Evolutionary conservation across 768 basidiomycete species (phyloP).

Genomic region (Xerocomus potaroensis): DNA sequence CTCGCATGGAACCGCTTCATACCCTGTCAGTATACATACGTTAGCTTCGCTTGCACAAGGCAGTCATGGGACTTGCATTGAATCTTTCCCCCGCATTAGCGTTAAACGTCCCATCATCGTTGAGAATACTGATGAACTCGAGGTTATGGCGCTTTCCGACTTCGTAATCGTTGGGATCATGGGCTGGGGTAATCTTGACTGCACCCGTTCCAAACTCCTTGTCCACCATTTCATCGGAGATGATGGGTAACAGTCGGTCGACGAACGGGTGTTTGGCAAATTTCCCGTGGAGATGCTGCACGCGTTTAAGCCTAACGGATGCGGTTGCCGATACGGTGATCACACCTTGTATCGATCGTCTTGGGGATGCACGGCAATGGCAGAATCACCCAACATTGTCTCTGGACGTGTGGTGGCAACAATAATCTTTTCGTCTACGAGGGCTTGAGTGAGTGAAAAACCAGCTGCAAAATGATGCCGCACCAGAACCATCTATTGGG

Average conservation of each 20-base stretch:
- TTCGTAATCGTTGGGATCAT: conserved; percentile 96
- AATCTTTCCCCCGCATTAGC: conserved; percentile 79
- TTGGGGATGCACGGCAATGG: conserved; percentile 93
- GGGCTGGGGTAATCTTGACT: conserved; percentile 98
- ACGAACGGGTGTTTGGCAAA: conserved; percentile 88
- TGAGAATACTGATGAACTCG: conserved; percentile 90
- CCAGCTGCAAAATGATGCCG: conserved; percentile 9
- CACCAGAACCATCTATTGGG: conserved; percentile 79
- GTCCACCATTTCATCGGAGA: conserved; percentile 85
- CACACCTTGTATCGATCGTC: conserved; percentile 80
- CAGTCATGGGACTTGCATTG: conserved; percentile 40
- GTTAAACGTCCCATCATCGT: conserved; percentile 96
- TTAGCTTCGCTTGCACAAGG: not conserved
- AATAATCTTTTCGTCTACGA: conserved; percentile 78
- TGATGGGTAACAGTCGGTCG: conserved; percentile 79
- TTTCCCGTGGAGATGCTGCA: conserved; percentile 88
- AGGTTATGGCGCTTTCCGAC: conserved; percentile 85
- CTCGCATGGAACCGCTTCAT: conserved; percentile 97
- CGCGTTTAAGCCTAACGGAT: not conserved
- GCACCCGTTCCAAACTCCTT: conserved; percentile 98
- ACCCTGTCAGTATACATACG: conserved; percentile 46
- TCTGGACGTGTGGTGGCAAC: conserved; percentile 98
- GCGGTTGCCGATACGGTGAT: not conserved
- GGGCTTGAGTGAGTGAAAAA: not conserved
- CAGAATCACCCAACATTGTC: conserved; percentile 98